Base-by-base conservation (phyloP, 441 rosid genomes). In the Croton laevigatus region DNA sequence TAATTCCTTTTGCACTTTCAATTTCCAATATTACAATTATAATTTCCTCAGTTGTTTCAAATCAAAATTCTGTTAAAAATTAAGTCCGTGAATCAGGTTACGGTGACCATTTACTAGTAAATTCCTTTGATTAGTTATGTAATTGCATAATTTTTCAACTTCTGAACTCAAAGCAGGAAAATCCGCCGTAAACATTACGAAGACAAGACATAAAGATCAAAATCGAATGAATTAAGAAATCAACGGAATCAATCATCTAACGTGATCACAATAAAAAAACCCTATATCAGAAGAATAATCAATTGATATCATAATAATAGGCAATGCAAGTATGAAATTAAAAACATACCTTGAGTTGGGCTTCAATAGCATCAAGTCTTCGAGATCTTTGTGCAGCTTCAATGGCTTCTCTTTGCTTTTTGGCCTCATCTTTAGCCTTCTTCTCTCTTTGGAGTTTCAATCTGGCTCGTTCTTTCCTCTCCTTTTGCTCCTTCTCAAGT, bases 401-500 rank as follows among this genome's bases (percentile, higher is more conserved):
- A 73, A 93, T 77, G 66, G 97, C 99, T 23, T 89, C 97, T 51
- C 91, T 86, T 71, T 87, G 96, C 71, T 72, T 85, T 75, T 65
- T 80, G 38, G 95, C 93, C 75, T 87, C 95, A 11, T 85, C 91
- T 65, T 85, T 91, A 0, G 95, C 91, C 75, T 82, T 93, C 71
- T 82, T 84, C 75, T 95, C 99, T 66, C 80, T 82, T 13, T 83
- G 84, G 70, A 89, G 78, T 68, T 80, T 91, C 42, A 85, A 81
- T 73, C 83, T 86, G 19, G 94, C 97, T 52, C 71, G 88, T 60
- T 86, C 86, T 58, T 93, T 95, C 78, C 97, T 85, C 78, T 91
- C 97, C 70, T 75, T 85, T 73, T 95, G 98, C 68, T 95, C 99
- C 73, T 74, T 91, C 73, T 93, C 93, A 12, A 93, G 91, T 90